Evolutionary conservation across 192 early-diverging fungal species (phyloP), one percentile per base, ranked within the genome.

Genomic region (Entophlyctis luteolus): DNA sequence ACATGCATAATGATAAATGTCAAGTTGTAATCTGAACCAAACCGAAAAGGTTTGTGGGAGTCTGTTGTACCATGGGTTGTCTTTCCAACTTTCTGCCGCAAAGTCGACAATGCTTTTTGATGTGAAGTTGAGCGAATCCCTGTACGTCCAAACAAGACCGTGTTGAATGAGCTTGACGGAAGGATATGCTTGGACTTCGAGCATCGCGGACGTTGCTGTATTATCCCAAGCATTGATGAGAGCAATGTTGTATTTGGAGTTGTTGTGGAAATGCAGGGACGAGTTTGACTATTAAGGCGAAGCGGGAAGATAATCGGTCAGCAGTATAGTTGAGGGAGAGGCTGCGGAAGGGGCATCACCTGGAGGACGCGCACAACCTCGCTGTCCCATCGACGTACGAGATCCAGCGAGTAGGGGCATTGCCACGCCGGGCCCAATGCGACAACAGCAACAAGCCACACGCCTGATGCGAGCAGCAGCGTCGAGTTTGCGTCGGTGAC

Each of bases 21-120:
- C 67, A 1, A 68, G 67, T 31, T 68, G 67, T 1, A 68, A 47
- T 27, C 59, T 68, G 47, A 68, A 68, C 67, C 67, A 68, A 0
- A 68, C 31, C 1, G 20, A 28, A 54, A 54, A 68, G 20, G 67
- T 48, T 10, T 54, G 6, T 2, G 67, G 67, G 1, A 68, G 38
- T 22, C 34, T 57, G 39, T 68, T 68, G 55, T 59, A 68, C 34
- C 38, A 68, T 1, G 36, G 23, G 34, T 57, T 20, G 0, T 34
- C 8, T 27, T 58, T 68, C 67, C 67, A 68, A 4, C 55, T 56
- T 10, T 68, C 46, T 25, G 55, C 20, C 4, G 55, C 67, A 33
- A 68, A 68, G 4, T 32, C 31, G 25, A 68, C 55, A 33, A 68
- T 42, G 2, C 22, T 18, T 14, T n/a, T 28, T 10, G 54, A 33